Conservation (phyloP, 306 rosid genomes). For the Potentilla sterilis region DNA sequence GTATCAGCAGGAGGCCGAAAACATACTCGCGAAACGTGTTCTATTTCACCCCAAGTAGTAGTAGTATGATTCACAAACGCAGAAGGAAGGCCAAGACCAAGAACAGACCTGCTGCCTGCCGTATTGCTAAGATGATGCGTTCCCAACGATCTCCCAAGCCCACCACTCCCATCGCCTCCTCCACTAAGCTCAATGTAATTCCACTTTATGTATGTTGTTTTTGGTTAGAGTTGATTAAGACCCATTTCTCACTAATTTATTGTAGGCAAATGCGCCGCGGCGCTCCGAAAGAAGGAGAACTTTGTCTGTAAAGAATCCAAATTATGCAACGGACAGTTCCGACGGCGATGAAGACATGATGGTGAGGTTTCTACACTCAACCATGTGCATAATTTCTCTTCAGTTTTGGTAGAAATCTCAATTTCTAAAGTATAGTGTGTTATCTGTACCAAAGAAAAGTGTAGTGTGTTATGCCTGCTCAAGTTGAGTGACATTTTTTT, state of each 20-base stretch:
- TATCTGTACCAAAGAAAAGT: no score
- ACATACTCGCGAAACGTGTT: slow-evolving; percentile 43
- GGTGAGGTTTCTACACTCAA: slow-evolving; percentile 46
- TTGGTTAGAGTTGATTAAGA: not conserved
- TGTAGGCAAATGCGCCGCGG: slow-evolving; percentile 56
- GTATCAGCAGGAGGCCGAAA: slow-evolving; percentile 61
- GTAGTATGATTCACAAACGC: slow-evolving; percentile 30
- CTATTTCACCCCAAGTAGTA: slow-evolving; percentile 39
- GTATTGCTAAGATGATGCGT: slow-evolving; percentile 62
- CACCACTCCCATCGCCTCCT: not conserved
- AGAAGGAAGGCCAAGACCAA: slow-evolving; percentile 53
- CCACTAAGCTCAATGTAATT: slow-evolving; percentile 9
- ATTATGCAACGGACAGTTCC: slow-evolving; percentile 51
- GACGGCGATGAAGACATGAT: slow-evolving; percentile 71
- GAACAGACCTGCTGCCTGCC: slow-evolving; percentile 74
- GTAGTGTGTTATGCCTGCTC: slow-evolving; percentile 11
- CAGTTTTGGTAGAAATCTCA: no score
- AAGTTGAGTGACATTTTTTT: slow-evolving; percentile 26
- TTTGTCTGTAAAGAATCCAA: slow-evolving; percentile 41
- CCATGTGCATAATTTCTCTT: no score
- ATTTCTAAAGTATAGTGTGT: no score
- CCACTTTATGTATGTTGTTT: no score
- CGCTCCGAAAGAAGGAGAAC: slow-evolving; percentile 77
- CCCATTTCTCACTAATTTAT: slow-evolving; percentile 12
- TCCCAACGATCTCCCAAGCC: not conserved